A percentile compares a stretch with the other conserved stretches of the same genome.
Conservation (phyloP, 2,329 filamentous ascomycete species). For the Meredithiella fracta region DNA sequence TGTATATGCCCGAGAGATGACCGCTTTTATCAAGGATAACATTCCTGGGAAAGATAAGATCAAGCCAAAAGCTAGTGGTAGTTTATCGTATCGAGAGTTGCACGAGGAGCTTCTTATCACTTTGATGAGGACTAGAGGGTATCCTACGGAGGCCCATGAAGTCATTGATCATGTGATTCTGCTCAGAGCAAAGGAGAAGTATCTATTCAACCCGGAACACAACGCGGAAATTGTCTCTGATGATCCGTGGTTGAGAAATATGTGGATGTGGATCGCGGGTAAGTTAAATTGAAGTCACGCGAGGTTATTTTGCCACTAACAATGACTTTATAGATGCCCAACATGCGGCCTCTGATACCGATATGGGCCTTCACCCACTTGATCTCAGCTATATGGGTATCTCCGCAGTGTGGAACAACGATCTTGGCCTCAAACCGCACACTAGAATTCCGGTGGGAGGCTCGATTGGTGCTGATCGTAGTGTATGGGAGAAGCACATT, state of each 20-base stretch:
- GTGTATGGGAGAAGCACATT: constrained; percentile 45
- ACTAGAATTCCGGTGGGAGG: constrained; percentile 31
- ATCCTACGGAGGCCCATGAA: constrained; percentile 34
- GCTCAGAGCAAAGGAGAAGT: constrained; percentile 42
- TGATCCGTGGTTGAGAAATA: constrained; percentile 56
- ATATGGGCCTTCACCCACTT: constrained; percentile 51
- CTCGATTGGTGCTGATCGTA: constrained; percentile 27
- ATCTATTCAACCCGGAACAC: constrained; percentile 44
- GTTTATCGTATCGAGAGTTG: constrained; percentile 35
- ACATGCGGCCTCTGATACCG: constrained; percentile 44
- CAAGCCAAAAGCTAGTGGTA: constrained; percentile 17
- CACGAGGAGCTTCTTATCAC: constrained; percentile 38
- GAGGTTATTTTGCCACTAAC: no score
- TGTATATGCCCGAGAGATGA: constrained; percentile 19
- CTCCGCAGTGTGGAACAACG: constrained; percentile 52
- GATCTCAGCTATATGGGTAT: constrained; percentile 66
- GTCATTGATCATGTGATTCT: constrained; percentile 42
- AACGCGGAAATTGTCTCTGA: constrained; percentile 55
- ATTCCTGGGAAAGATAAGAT: constrained; percentile 12
- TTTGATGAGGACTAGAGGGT: constrained; percentile 28
- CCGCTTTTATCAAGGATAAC: constrained; percentile 1
- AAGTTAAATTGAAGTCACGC: constrained; percentile 18
- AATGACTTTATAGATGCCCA: constrained; percentile 35
- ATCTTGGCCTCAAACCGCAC: constrained; percentile 38
- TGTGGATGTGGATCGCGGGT: constrained; percentile 66